These are phyloP conservation scores for Colletotrichum eremochloae DNA, from an alignment of 2,329 filamentous ascomycete genomes.

Conservation along the genomic window DNA sequence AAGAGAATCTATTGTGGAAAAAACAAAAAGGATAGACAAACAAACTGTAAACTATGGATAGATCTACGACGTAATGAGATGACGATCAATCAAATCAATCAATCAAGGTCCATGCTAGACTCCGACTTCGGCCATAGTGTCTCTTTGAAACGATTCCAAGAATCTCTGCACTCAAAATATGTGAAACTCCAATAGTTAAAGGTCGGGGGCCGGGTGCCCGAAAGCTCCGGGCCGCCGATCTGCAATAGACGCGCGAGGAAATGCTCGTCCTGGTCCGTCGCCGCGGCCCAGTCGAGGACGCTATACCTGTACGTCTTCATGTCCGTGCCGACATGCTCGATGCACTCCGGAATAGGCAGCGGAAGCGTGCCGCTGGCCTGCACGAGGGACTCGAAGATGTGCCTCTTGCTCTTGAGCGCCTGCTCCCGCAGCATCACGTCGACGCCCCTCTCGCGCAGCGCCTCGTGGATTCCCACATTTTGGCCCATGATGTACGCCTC, in stretches of 20 bases:
- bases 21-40: neutral
- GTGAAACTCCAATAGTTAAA: neutral
- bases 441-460: neutral
- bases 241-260: neutral
- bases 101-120: too few relatives aligned
- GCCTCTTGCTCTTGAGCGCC: neutral
- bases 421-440: neutral
- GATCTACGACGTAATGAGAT: conserved; percentile 17
- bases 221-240: neutral
- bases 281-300: conserved; percentile 3
- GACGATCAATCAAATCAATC: neutral
- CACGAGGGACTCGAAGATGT: neutral
- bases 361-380: neutral
- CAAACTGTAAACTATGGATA: neutral
- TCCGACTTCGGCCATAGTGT: too few relatives aligned
- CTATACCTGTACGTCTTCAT: neutral
- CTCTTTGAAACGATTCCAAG: neutral
- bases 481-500: neutral
- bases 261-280: conserved; percentile 1
- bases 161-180: neutral
- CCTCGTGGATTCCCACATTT: neutral
- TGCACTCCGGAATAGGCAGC: neutral
- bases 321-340: neutral
- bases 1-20: too few relatives aligned
- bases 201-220: neutral